Evolutionary conservation across 2,329 filamentous ascomycete genomes (phyloP).

Genomic region (Coniochaeta prunicola): DNA sequence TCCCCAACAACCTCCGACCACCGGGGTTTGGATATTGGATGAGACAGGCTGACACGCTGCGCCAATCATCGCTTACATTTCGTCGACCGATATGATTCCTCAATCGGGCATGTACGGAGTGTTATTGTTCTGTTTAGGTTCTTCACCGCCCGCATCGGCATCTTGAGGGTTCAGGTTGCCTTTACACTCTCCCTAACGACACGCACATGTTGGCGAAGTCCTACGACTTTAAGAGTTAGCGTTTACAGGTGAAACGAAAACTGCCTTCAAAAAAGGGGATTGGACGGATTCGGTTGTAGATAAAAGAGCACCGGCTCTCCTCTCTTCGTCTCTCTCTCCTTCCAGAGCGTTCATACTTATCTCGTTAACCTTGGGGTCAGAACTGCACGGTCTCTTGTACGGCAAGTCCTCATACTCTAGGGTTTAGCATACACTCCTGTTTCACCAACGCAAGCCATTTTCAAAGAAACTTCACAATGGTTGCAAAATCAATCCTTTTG

Average conservation of each 20-base stretch:
- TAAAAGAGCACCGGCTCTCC: neutral
- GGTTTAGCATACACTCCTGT: neutral
- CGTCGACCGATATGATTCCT: neutral
- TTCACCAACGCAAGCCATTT: neutral
- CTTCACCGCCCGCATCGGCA: neutral
- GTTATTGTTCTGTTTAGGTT: neutral
- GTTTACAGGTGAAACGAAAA: neutral
- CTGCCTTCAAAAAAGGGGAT: neutral
- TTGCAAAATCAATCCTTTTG: neutral
- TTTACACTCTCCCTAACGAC: neutral
- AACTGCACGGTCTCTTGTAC: too few species aligned
- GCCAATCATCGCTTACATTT: neutral
- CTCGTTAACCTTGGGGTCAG: neutral
- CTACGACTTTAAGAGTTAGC: neutral
- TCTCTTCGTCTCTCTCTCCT: neutral
- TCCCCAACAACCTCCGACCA: neutral
- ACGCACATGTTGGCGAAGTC: neutral
- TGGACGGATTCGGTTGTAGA: neutral
- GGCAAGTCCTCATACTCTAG: too few species aligned
- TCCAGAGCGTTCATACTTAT: neutral
- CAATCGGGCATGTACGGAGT: neutral
- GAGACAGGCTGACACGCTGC: neutral
- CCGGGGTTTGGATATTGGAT: neutral
- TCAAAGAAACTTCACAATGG: neutral
- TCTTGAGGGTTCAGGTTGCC: neutral